A percentile compares a stretch with the other conserved stretches of the same genome.
Evolutionary conservation across 805 yeast genomes (phyloP).

Genomic region (Cyberlindnera veronae): DNA sequence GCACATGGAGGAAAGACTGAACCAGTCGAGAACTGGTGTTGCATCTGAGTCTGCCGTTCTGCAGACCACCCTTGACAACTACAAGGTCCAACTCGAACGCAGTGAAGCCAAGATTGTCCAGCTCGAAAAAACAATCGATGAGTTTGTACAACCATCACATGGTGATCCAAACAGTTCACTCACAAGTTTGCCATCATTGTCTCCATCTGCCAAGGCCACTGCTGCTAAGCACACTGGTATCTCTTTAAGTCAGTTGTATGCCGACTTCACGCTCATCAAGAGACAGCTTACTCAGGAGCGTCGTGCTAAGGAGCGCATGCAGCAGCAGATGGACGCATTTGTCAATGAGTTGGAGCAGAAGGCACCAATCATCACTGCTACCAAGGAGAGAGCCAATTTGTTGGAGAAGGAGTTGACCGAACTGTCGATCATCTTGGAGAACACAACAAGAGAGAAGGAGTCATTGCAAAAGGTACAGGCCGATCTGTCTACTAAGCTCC

Average conservation of each 20-base stretch:
- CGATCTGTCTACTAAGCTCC: constrained; percentile 23
- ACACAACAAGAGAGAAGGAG: constrained; percentile 47
- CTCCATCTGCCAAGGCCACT: constrained; percentile 58
- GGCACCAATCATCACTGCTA: constrained; percentile 71
- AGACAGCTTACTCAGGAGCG: constrained; percentile 67
- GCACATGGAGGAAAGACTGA: constrained; percentile 46
- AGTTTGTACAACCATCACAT: constrained; percentile 29
- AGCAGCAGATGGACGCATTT: constrained; percentile 66
- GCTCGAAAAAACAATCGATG: constrained; percentile 44
- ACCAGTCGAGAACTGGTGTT: constrained; percentile 18
- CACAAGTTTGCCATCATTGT: constrained; percentile 33
- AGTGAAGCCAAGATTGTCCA: constrained; percentile 41
- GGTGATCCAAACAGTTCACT: constrained; percentile 19
- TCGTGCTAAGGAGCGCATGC: constrained; percentile 65
- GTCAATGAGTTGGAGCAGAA: constrained; percentile 73
- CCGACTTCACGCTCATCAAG: constrained; percentile 61
- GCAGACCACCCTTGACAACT: constrained; percentile 52
- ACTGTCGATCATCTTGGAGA: constrained; percentile 53
- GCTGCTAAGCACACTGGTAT: constrained; percentile 46
- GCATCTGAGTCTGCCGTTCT: constrained; percentile 59
- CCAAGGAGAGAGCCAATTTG: constrained; percentile 53
- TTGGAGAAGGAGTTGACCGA: constrained; percentile 55
- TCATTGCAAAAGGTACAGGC: constrained; percentile 28
- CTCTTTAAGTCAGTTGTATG: constrained; percentile 60
- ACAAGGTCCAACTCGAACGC: constrained; percentile 43